Conservation (phyloP, 371 early-diverging fungal genomes). For the Vittaforma corneae region DNA sequence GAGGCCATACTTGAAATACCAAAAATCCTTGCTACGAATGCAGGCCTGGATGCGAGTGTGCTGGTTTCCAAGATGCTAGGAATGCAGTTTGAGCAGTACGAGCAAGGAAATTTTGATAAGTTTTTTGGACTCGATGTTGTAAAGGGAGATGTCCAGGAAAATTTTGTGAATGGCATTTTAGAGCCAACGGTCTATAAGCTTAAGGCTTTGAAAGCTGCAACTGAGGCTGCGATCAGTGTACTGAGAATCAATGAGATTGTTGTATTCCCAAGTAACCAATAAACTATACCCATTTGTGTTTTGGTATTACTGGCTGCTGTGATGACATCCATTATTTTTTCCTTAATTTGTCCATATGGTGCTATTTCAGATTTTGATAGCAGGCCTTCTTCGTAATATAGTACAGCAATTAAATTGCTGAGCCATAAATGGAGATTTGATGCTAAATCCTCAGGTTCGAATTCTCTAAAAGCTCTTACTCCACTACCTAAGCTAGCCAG, state of each 20-base stretch:
- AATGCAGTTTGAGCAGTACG: conserved; percentile 64
- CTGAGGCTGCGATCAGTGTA: conserved; percentile 96
- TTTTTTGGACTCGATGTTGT: conserved; percentile 76
- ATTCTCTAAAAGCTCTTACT: too few species aligned
- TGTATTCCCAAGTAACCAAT: conserved; percentile 34
- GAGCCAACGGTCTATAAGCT: conserved; percentile 98
- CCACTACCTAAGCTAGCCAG: too few species aligned
- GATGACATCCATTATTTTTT: too few species aligned
- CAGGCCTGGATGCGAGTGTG: conserved; percentile 92
- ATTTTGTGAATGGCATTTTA: conserved; percentile 83
- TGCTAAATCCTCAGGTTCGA: too few species aligned
- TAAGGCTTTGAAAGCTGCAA: conserved; percentile 91
- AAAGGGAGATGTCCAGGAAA: conserved; percentile 81
- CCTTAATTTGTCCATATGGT: too few species aligned
- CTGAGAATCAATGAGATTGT: conserved; percentile 77
- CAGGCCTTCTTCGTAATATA: too few species aligned
- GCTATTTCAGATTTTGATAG: too few species aligned
- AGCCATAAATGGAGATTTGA: too few species aligned
- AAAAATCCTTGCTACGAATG: conserved; percentile 91
- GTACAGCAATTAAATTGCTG: too few species aligned
- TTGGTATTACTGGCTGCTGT: too few species aligned
- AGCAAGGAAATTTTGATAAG: conserved; percentile 62
- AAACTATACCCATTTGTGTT: too few species aligned
- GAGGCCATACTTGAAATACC: conserved; percentile 88
- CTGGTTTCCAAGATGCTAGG: conserved; percentile 67